Percentiles rank a stretch among this genome's conserved stretches.
Conservation (phyloP, 2,329 filamentous ascomycete genomes). For the Talaromyces sp. region DNA sequence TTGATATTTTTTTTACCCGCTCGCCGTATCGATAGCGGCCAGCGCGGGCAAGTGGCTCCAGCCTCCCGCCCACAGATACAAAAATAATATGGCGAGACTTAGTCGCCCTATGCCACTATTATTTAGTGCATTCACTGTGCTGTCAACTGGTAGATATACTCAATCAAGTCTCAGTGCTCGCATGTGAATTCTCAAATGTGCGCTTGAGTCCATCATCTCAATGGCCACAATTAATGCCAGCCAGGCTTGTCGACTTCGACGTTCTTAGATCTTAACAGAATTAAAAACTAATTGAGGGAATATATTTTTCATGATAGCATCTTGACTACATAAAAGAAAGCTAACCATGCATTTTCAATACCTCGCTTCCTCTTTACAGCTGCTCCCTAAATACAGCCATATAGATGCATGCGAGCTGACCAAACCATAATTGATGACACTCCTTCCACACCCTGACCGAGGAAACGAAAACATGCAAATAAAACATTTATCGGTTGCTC, state of each 20-base stretch:
- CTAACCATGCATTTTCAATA: slow-evolving; percentile 35
- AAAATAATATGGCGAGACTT: background rate
- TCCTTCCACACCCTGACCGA: slow-evolving; percentile 35
- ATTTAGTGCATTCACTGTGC: background rate
- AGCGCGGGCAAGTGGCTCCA: background rate
- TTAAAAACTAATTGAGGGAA: background rate
- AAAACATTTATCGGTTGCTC: slow-evolving; percentile 90
- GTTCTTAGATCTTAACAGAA: background rate
- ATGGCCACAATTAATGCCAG: background rate
- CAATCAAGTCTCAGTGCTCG: background rate
- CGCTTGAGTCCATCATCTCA: background rate
- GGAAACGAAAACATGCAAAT: slow-evolving; percentile 34
- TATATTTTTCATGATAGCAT: slow-evolving; percentile 34
- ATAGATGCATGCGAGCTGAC: slow-evolving; percentile 37
- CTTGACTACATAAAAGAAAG: slow-evolving; percentile 37
- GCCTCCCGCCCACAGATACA: background rate
- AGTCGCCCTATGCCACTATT: background rate
- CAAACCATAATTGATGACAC: slow-evolving; percentile 22
- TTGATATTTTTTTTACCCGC: slow-evolving; percentile 9
- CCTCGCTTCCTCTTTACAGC: slow-evolving; percentile 29
- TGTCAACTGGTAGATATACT: background rate
- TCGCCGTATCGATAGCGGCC: slow-evolving; percentile 10
- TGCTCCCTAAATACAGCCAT: slow-evolving; percentile 34
- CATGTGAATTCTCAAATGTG: background rate
- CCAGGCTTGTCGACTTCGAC: background rate